These are phyloP conservation scores for Monascus ruber DNA, from an alignment of 2,329 filamentous ascomycete species.

Conservation along the genomic window DNA sequence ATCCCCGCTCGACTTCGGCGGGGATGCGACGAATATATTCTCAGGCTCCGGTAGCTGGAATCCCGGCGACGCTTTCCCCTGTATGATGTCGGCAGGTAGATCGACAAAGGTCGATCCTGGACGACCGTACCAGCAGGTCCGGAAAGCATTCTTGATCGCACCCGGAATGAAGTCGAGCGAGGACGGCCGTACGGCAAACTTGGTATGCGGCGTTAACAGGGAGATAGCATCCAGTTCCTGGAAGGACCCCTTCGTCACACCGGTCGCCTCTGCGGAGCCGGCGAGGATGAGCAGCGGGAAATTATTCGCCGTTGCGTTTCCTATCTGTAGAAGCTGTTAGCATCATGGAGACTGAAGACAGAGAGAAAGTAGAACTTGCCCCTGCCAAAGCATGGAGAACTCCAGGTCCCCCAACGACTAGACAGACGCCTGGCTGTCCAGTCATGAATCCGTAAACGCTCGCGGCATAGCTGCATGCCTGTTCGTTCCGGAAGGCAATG, in stretches of 20 bases:
- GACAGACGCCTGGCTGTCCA: slow-evolving; percentile 44
- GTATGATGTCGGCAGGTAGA: slow-evolving; percentile 45
- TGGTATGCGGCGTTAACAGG: slow-evolving; percentile 42
- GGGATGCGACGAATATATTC: slow-evolving; percentile 20
- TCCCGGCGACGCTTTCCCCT: slow-evolving; percentile 21
- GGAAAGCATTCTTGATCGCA: slow-evolving; percentile 41
- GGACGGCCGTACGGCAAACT: slow-evolving; percentile 38
- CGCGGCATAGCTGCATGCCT: slow-evolving; percentile 48
- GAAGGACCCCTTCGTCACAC: slow-evolving; percentile 43
- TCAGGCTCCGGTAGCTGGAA: slow-evolving; percentile 13
- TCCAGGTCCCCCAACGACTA: slow-evolving; percentile 49
- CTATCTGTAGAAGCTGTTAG: slow-evolving; percentile 20
- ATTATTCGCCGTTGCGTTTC: slow-evolving; percentile 43
- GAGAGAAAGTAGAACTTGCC: slow-evolving; percentile 20
- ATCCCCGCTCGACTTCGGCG: slow-evolving; percentile 37
- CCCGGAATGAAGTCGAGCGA: slow-evolving; percentile 36
- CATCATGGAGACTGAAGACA: neutral
- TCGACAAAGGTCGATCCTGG: slow-evolving; percentile 45
- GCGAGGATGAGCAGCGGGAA: slow-evolving; percentile 46
- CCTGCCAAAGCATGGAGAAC: slow-evolving; percentile 48
- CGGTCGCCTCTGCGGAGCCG: slow-evolving; percentile 42
- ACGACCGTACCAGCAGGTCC: slow-evolving; percentile 43
- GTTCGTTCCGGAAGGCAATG: slow-evolving; percentile 48
- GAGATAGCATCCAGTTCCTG: slow-evolving; percentile 47
- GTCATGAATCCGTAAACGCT: slow-evolving; percentile 49